Conservation (phyloP, 768 basidiomycete species). For the Psilocybe cubensis region DNA sequence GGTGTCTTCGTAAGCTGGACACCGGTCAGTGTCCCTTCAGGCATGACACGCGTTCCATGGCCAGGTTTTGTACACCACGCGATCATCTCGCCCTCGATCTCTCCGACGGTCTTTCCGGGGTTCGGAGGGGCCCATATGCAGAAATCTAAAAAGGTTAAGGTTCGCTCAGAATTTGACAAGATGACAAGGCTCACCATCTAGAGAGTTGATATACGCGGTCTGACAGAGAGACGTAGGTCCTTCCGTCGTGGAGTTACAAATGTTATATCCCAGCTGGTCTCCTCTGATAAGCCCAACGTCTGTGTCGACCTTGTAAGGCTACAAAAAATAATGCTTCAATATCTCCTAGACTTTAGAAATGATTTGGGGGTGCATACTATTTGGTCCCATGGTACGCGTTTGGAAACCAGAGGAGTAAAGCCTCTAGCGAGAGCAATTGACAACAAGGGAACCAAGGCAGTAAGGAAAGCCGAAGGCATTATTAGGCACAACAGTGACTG, state of each 20-base stretch:
- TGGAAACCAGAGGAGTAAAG: conserved; percentile 16
- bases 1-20: conserved; percentile 68
- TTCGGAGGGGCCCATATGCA: conserved; percentile 66
- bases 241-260: conserved; percentile 70
- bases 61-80: conserved; percentile 78
- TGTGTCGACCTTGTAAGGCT: conserved; percentile 42
- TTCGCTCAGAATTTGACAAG: neutral
- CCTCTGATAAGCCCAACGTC: conserved; percentile 38
- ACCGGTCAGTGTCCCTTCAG: conserved; percentile 61
- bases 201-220: conserved; percentile 58
- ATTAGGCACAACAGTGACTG: too few relatives aligned
- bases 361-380: conserved; percentile 33
- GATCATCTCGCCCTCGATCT: conserved; percentile 74
- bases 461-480: neutral
- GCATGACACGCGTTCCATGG: conserved; percentile 74
- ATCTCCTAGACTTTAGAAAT: neutral
- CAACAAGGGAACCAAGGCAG: neutral
- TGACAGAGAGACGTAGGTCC: conserved; percentile 64
- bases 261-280: conserved; percentile 65
- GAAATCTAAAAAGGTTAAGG: conserved; percentile 50
- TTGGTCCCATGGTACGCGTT: conserved; percentile 18
- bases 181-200: conserved; percentile 38
- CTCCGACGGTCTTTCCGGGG: conserved; percentile 59
- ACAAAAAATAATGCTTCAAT: neutral
- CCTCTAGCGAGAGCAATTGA: neutral